phyloP scores from a whole-genome alignment of 805 yeast species.

The Candida easanensis region DNA sequence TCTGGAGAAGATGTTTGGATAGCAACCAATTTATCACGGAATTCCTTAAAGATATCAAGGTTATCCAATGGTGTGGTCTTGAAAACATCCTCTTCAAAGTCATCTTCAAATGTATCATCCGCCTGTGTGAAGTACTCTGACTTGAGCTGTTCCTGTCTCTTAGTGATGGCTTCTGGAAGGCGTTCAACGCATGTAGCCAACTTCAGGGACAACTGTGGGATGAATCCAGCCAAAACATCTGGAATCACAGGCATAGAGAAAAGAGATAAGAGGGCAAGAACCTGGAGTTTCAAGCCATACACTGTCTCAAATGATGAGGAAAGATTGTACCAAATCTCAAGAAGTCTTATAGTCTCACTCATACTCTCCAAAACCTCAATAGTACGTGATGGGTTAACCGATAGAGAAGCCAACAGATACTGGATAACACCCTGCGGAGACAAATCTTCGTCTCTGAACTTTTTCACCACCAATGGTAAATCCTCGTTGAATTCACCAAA shows the following conservation, averaged over 20 bases:
- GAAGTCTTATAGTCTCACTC: slow-evolving; percentile 45
- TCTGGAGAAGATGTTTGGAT: slow-evolving; percentile 45
- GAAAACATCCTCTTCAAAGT: slow-evolving; percentile 58
- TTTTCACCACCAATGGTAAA: slow-evolving; percentile 13
- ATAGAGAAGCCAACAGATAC: slow-evolving; percentile 58
- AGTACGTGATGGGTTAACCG: slow-evolving; percentile 57
- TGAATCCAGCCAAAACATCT: slow-evolving; percentile 30
- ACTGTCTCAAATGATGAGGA: slow-evolving; percentile 56
- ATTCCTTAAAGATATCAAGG: slow-evolving; percentile 64
- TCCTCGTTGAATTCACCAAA: slow-evolving; percentile 17
- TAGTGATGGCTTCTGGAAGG: slow-evolving; percentile 71
- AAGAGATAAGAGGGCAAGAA: slow-evolving; percentile 61
- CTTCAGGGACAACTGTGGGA: slow-evolving; percentile 50
- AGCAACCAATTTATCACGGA: slow-evolving; percentile 50
- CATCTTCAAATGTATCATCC: slow-evolving; percentile 5
- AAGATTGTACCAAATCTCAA: slow-evolving; percentile 63
- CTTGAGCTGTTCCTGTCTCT: slow-evolving; percentile 46
- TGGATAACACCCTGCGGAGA: slow-evolving; percentile 51
- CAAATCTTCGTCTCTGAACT: slow-evolving; percentile 26
- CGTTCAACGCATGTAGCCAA: slow-evolving; percentile 50
- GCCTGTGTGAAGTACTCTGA: slow-evolving; percentile 47
- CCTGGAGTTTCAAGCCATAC: slow-evolving; percentile 72
- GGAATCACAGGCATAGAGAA: slow-evolving; percentile 41
- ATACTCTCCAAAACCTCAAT: slow-evolving; percentile 47
- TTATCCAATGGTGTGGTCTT: slow-evolving; percentile 77